Conservation (phyloP, 148 eudicot species). For the Rhododendron ovatum region DNA sequence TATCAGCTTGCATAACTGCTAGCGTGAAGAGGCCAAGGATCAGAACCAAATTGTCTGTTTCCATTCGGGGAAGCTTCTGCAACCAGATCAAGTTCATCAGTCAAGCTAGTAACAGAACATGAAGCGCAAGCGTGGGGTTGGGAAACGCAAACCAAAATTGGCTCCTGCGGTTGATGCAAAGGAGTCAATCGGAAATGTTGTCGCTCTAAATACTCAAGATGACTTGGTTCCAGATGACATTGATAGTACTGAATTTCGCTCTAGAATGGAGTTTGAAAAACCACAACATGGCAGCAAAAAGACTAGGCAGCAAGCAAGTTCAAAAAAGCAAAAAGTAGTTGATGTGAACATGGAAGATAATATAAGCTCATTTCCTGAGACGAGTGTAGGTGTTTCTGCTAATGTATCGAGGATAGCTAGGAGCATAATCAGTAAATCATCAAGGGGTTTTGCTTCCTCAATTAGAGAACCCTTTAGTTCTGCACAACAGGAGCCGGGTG, state of each 20-base stretch:
- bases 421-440: slow-evolving; percentile 19
- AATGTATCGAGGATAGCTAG: slow-evolving; percentile 16
- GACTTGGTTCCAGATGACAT: slow-evolving; percentile 33
- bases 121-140: slow-evolving; percentile 52
- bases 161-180: slow-evolving; percentile 10
- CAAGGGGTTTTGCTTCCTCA: slow-evolving; percentile 20
- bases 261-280: slow-evolving; percentile 15
- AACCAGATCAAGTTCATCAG: neutral
- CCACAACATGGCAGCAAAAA: slow-evolving; percentile 21
- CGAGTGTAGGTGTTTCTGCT: slow-evolving; percentile 15
- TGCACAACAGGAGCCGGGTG: slow-evolving; percentile 17
- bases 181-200: slow-evolving; percentile 8
- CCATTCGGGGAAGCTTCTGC: slow-evolving; percentile 11
- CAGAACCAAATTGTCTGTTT: neutral
- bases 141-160: slow-evolving; percentile 37
- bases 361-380: slow-evolving; percentile 23
- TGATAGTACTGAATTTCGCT: slow-evolving; percentile 17
- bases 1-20: neutral
- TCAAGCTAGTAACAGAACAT: slow-evolving; percentile 17
- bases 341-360: slow-evolving; percentile 29
- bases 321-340: slow-evolving; percentile 14
- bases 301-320: slow-evolving; percentile 20
- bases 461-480: slow-evolving; percentile 13
- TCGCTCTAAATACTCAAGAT: slow-evolving; percentile 15
- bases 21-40: slow-evolving; percentile 11